phyloP scores from a whole-genome alignment of 2,329 filamentous ascomycete species.

The Phialophora expanda region DNA sequence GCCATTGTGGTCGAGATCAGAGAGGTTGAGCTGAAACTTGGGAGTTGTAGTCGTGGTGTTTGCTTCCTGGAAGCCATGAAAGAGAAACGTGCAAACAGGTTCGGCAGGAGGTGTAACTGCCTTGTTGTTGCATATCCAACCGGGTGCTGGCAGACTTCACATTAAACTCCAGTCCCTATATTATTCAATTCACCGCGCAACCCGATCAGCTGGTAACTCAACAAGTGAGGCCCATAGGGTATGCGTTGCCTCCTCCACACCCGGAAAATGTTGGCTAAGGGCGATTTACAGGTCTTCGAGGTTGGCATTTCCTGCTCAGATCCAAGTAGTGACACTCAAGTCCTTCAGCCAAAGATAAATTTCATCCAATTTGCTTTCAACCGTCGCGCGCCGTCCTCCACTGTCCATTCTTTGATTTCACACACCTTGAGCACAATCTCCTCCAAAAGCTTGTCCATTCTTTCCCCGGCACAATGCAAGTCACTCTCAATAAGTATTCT shows the following conservation, averaged over 20 bases:
- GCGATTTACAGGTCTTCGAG: neutral
- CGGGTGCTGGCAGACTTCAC: neutral
- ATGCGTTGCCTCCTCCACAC: neutral
- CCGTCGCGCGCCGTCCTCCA: constrained; percentile 71
- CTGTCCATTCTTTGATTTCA: constrained; percentile 73
- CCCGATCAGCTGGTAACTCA: neutral
- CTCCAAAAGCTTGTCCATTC: constrained; percentile 79
- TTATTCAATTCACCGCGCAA: neutral
- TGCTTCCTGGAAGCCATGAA: neutral
- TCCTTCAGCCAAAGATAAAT: constrained; percentile 70
- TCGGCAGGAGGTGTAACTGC: neutral
- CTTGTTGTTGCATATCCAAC: neutral
- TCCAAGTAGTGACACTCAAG: neutral
- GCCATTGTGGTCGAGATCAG: neutral
- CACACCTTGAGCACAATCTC: constrained; percentile 79
- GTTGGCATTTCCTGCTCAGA: neutral
- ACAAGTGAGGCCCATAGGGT: neutral
- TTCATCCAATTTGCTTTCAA: constrained; percentile 76
- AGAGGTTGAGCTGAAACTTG: neutral
- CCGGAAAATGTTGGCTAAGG: neutral
- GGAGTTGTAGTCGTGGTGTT: neutral
- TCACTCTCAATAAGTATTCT: constrained; percentile 88
- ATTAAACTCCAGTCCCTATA: neutral
- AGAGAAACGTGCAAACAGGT: neutral
- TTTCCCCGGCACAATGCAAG: constrained; percentile 76